Conservation (phyloP, 257 asterid genomes). For the Solanum pennellii region DNA sequence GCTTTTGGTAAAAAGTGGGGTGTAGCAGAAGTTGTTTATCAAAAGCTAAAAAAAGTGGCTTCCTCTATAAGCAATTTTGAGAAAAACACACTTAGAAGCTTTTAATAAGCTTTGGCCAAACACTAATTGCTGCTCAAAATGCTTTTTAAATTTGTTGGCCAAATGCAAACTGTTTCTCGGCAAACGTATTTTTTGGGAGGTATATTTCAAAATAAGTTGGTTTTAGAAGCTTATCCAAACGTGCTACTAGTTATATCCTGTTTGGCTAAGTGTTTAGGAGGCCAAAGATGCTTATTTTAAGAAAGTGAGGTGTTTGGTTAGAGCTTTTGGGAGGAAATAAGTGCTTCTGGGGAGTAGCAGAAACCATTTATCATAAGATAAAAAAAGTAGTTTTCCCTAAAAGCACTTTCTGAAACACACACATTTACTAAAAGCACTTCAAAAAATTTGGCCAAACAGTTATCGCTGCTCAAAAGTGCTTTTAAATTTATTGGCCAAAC, state of each 20-base stretch:
- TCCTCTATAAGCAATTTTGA: background rate
- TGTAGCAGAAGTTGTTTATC: background rate
- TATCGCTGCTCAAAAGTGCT: background rate
- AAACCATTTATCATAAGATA: background rate
- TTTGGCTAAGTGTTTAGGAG: background rate
- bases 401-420: background rate
- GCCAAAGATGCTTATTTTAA: background rate
- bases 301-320: background rate
- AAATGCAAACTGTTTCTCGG: background rate
- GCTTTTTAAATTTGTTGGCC: background rate
- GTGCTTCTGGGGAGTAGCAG: background rate
- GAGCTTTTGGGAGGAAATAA: background rate
- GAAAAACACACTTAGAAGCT: background rate
- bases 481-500: background rate
- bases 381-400: background rate
- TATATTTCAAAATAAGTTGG: background rate
- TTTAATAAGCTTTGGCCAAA: background rate
- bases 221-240: background rate
- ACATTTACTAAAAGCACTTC: background rate
- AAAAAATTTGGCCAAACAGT: background rate
- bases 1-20: background rate
- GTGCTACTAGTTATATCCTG: background rate
- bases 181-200: background rate
- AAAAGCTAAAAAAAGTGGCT: background rate
- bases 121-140: background rate